Percentiles rank a stretch among this genome's conserved stretches.
Conservation (phyloP, 768 basidiomycete species). For the Russula compacta region DNA sequence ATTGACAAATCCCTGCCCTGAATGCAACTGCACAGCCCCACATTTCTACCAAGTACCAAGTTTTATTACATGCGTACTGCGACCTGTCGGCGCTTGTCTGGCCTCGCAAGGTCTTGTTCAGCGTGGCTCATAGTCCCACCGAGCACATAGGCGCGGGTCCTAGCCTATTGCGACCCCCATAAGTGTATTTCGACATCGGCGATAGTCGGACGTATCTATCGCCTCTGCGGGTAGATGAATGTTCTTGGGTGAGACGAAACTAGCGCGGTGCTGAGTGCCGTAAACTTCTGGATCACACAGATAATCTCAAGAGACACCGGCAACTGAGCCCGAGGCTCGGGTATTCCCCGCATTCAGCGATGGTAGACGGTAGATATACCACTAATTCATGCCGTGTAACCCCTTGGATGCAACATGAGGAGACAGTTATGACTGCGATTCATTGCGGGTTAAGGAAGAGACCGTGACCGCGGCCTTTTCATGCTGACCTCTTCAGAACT, state of each 20-base stretch:
- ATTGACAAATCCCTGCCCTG: neutral
- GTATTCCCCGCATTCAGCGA: neutral
- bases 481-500: constrained; percentile 2
- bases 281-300: neutral
- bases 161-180: neutral
- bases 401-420: neutral
- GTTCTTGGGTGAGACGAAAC: neutral
- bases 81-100: neutral
- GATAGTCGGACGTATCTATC: neutral
- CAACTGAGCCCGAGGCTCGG: neutral
- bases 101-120: neutral
- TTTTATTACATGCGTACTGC: neutral
- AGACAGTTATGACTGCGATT: no score
- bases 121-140: neutral
- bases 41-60: neutral
- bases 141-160: neutral
- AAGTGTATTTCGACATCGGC: neutral
- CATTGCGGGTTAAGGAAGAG: constrained; percentile 7
- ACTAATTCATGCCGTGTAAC: constrained; percentile 2
- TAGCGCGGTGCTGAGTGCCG: neutral
- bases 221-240: neutral
- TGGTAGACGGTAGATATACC: neutral
- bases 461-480: constrained; percentile 8
- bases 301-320: neutral
- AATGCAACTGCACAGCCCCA: neutral